Conservation (phyloP, 2,329 filamentous ascomycete species). For the Botrytis deweyae region DNA sequence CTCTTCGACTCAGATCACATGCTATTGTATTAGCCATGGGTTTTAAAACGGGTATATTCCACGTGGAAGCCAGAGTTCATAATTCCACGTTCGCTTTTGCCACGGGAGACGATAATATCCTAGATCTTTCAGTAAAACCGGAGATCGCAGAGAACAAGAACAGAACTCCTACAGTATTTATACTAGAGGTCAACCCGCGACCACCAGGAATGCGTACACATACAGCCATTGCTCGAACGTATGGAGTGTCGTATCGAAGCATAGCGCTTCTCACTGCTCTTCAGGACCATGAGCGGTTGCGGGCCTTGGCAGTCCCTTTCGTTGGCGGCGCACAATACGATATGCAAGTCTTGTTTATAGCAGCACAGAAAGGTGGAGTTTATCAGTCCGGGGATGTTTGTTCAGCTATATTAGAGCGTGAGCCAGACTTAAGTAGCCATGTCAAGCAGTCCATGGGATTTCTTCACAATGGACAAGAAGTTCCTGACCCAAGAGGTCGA, state of each 20-base stretch:
- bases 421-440: neutral
- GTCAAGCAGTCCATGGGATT: neutral
- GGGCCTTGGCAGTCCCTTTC: neutral
- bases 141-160: neutral
- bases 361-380: constrained; percentile 1
- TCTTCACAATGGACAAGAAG: neutral
- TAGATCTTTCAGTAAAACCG: neutral
- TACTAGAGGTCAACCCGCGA: neutral
- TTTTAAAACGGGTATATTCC: neutral
- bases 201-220: constrained; percentile 3
- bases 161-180: neutral
- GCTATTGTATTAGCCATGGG: neutral
- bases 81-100: neutral
- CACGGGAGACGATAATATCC: neutral
- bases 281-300: neutral
- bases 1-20: neutral
- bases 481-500: neutral
- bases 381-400: neutral
- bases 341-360: constrained; percentile 2
- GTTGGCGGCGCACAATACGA: neutral
- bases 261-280: neutral
- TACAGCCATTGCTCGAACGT: neutral
- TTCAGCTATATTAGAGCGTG: neutral
- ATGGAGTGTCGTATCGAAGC: neutral
- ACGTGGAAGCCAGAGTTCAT: neutral